These are phyloP conservation scores for Pichia membranifaciens DNA, from an alignment of 805 yeast species.

Conservation along the genomic window DNA sequence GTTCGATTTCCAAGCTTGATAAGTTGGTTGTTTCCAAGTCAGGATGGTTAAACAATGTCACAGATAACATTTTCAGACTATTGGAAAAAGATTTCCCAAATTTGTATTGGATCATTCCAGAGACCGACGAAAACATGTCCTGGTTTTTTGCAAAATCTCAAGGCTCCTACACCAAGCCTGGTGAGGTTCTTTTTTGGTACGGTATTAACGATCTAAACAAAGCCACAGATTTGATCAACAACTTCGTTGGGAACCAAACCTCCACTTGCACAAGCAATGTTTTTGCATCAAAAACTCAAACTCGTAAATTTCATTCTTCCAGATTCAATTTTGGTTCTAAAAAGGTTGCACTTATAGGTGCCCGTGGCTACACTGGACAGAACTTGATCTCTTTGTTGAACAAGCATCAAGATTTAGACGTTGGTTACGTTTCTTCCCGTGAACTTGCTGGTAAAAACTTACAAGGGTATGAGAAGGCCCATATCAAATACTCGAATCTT, in stretches of 20 bases:
- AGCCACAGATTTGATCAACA: conserved; percentile 57
- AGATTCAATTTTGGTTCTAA: conserved; percentile 9
- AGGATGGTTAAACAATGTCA: conserved; percentile 97
- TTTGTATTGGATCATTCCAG: conserved; percentile 85
- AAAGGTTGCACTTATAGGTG: conserved; percentile 91
- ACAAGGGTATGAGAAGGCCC: conserved; percentile 78
- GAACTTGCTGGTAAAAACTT: conserved; percentile 85
- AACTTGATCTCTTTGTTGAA: conserved; percentile 83
- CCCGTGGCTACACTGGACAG: conserved; percentile 97
- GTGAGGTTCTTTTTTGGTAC: conserved; percentile 91
- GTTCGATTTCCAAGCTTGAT: conserved; percentile 62
- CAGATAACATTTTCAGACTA: conserved; percentile 87
- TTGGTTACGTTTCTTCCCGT: conserved; percentile 92
- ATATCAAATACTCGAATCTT: conserved; percentile 76
- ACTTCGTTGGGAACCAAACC: conserved; percentile 34
- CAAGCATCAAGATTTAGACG: conserved; percentile 79
- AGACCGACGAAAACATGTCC: conserved; percentile 82
- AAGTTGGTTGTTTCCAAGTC: conserved; percentile 80
- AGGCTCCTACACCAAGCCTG: conserved; percentile 87
- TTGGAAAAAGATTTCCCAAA: conserved; percentile 66
- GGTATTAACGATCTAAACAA: conserved; percentile 65
- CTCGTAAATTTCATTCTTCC: conserved; percentile 26
- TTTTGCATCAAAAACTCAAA: conserved; percentile 36
- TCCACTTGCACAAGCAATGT: conserved; percentile 36
- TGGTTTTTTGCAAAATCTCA: conserved; percentile 93